These are phyloP conservation scores for Ulota crispa DNA, from an alignment of 225 moss, liverwort and hornwort species.

Conservation along the genomic window DNA sequence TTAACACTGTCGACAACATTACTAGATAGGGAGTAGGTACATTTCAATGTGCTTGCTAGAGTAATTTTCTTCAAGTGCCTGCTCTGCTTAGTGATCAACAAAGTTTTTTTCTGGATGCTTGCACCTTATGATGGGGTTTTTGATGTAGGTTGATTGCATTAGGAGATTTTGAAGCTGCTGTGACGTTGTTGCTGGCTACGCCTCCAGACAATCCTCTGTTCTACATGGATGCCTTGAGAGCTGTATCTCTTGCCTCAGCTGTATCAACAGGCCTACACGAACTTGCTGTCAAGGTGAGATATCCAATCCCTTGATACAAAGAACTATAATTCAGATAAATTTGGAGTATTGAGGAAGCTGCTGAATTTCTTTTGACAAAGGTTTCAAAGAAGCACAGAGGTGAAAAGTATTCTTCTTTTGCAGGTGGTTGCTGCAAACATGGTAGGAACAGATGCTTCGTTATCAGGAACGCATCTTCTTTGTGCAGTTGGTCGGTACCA, in stretches of 20 bases:
- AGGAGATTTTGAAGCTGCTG: conserved; percentile 95
- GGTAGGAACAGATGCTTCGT: conserved; percentile 90
- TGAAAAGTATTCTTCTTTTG: conserved; percentile 12
- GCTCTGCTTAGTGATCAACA: conserved; percentile 16
- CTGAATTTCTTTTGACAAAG: background rate
- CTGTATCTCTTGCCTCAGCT: conserved; percentile 96
- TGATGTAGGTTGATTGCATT: conserved; percentile 76
- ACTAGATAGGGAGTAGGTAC: background rate
- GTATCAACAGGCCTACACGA: conserved; percentile 96
- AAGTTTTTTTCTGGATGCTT: conserved; percentile 4
- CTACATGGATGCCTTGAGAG: conserved; percentile 97
- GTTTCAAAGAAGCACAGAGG: background rate
- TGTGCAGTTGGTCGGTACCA: conserved; percentile 98
- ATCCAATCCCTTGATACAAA: background rate
- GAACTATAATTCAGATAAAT: background rate
- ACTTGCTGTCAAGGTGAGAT: conserved; percentile 84
- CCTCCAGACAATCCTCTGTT: conserved; percentile 83
- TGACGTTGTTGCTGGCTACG: conserved; percentile 91
- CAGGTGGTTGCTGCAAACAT: conserved; percentile 99
- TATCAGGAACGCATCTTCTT: conserved; percentile 97
- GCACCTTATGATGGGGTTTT: conserved; percentile 19
- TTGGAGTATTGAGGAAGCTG: background rate
- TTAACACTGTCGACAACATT: background rate
- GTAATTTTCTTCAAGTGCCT: conserved; percentile 1
- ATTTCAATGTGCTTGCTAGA: background rate